phyloP scores from a whole-genome alignment of 2,329 filamentous ascomycete genomes.

The Arachnomyces sp. region DNA sequence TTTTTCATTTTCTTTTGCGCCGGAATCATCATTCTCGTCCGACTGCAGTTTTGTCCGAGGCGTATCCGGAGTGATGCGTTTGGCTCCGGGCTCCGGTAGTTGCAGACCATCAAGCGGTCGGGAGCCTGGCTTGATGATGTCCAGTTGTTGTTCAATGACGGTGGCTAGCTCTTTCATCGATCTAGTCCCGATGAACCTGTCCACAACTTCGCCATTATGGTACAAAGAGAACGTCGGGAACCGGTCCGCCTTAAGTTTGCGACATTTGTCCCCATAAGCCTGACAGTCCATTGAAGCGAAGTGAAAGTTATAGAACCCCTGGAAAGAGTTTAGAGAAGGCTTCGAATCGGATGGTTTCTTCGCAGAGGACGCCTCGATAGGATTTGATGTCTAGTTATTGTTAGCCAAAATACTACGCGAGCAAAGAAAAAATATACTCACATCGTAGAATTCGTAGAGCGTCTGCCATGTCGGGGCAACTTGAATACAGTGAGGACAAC shows the following conservation, averaged over 20 bases:
- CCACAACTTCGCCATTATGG: constrained; percentile 64
- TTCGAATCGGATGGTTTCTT: constrained; percentile 42
- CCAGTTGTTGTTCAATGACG: constrained; percentile 68
- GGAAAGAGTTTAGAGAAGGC: constrained; percentile 58
- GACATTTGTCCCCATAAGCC: constrained; percentile 72
- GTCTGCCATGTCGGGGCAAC: constrained; percentile 86
- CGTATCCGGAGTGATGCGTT: constrained; percentile 37
- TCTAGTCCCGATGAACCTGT: constrained; percentile 59
- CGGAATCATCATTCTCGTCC: neutral
- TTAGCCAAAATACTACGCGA: constrained; percentile 15
- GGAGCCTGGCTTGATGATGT: constrained; percentile 71
- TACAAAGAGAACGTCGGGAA: constrained; percentile 76
- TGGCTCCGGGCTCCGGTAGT: constrained; percentile 64
- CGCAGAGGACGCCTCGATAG: constrained; percentile 46
- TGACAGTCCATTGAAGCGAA: constrained; percentile 83
- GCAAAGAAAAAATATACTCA: constrained; percentile 17
- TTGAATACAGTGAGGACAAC: constrained; percentile 62
- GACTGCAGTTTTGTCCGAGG: constrained; percentile 32
- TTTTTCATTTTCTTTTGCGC: too few relatives aligned
- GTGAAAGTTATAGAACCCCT: constrained; percentile 77
- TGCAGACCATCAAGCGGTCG: constrained; percentile 59
- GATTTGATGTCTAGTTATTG: constrained; percentile 62
- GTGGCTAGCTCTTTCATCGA: constrained; percentile 58
- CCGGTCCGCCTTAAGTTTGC: constrained; percentile 55
- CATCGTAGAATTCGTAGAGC: constrained; percentile 82